These are phyloP conservation scores for Nothomitra cinnamomea DNA, from an alignment of 2,329 filamentous ascomycete species.

Conservation along the genomic window DNA sequence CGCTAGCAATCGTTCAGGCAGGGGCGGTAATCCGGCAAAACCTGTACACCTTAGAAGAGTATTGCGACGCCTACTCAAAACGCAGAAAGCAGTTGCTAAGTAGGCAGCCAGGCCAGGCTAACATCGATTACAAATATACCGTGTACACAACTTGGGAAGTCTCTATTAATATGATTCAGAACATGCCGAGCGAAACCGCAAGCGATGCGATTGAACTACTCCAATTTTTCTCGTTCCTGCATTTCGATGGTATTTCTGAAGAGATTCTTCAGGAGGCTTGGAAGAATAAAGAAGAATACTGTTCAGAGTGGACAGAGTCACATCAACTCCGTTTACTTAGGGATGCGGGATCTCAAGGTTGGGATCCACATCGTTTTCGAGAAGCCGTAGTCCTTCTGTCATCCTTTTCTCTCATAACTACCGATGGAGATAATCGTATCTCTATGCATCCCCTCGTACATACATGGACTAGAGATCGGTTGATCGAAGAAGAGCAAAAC, in stretches of 20 bases:
- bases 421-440: conserved; percentile 7
- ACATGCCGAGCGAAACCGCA: neutral
- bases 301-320: neutral
- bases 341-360: neutral
- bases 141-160: too few relatives aligned
- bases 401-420: conserved; percentile 14
- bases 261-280: conserved; percentile 11
- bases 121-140: neutral
- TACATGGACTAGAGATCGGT: conserved; percentile 16
- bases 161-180: conserved; percentile 13
- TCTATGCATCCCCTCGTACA: conserved; percentile 21
- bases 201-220: conserved; percentile 15
- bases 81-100: conserved; percentile 8
- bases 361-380: conserved; percentile 6
- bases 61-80: conserved; percentile 11
- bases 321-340: neutral
- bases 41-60: conserved; percentile 14
- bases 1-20: conserved; percentile 16
- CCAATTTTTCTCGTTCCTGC: conserved; percentile 16
- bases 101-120: neutral
- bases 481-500: conserved; percentile 9
- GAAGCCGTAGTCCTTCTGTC: conserved; percentile 12
- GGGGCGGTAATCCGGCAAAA: conserved; percentile 13
- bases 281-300: conserved; percentile 7
- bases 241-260: conserved; percentile 13